Evolutionary conservation across 108 stramenopile species (phyloP), one percentile per base, ranked within the genome.

Genomic region (Cyclotella kingstonii): DNA sequence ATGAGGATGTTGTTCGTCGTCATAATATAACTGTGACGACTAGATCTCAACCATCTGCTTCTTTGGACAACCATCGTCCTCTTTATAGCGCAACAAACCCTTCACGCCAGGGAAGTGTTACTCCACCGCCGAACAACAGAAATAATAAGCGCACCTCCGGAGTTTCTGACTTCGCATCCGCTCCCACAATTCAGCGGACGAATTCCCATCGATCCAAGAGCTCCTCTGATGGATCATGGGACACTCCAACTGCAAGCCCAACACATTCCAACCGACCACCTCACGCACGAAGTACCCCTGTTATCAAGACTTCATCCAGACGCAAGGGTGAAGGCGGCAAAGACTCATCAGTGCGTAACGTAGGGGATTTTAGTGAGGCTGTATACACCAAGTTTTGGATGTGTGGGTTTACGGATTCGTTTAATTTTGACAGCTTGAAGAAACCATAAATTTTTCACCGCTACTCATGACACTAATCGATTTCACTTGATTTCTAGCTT

Each of bases 381-480:
- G 54, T 70, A 12, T 77, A 77, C 44, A 43, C 63, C 12, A 77
- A 77, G 46, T 65, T 55, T 45, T 77, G 76, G 69, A 77, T 77
- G 76, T 70, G 76, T 53, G 76, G 69, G 1, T 77, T 77, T 34
- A 56, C 76, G 2, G 68, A 77, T 65, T 62, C 76, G 11, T 70
- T 70, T 38, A 70, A 73, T 31, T 73, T 73, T 73, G 63, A 64
- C 23, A 56, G 53, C 35, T 63, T 71, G 29, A 47, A 67, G 43
- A 60, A 38, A 29, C 44, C 45, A 18, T 65, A 41, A 23, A 27
- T 34, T 5, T n/a, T n/a, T n/a, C n/a, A n/a, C n/a, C n/a, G n/a
- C n/a, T n/a, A n/a, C n/a, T n/a, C n/a, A n/a, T n/a, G n/a, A n/a
- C n/a, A n/a, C n/a, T n/a, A n/a, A n/a, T n/a, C n/a, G n/a, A n/a